Percentiles rank a stretch among this genome's conserved stretches.
phyloP scores from a whole-genome alignment of 768 basidiomycete species.

The Amanita phalloides region DNA sequence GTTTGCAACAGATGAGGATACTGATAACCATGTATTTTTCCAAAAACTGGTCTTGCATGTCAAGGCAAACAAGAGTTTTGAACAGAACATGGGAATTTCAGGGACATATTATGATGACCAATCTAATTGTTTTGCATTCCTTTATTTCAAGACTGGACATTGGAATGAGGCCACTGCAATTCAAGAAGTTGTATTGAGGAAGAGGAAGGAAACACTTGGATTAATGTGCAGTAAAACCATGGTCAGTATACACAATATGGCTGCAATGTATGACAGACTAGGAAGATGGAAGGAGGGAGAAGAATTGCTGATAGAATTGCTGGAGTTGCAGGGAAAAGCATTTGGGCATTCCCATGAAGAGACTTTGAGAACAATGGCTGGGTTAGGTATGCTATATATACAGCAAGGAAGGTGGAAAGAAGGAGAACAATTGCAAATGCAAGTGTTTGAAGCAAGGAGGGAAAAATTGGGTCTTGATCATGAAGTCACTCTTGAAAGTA shows the following conservation, averaged over 20 bases:
- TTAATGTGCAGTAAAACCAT: conserved; percentile 1
- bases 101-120: conserved; percentile 1
- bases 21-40: not conserved
- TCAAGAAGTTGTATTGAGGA: not conserved
- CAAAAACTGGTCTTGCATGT: conserved; percentile 3
- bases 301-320: not conserved
- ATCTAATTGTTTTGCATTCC: not conserved
- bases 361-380: not conserved
- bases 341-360: not conserved
- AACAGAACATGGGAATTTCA: not conserved
- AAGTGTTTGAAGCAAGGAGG: not conserved
- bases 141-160: not conserved
- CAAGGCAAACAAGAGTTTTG: not conserved
- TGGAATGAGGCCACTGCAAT: not conserved
- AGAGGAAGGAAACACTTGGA: not conserved
- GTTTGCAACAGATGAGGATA: not conserved
- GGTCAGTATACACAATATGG: conserved; percentile 5
- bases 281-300: conserved; percentile 4
- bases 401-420: not conserved
- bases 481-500: not conserved
- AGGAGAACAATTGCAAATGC: not conserved
- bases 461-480: not conserved
- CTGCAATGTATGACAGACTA: conserved; percentile 1
- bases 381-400: not conserved
- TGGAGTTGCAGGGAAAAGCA: not conserved